Percentiles rank a stretch among this genome's conserved stretches.
phyloP scores from a whole-genome alignment of 2,329 filamentous ascomycete species.

The Zymoseptoria crescenta region DNA sequence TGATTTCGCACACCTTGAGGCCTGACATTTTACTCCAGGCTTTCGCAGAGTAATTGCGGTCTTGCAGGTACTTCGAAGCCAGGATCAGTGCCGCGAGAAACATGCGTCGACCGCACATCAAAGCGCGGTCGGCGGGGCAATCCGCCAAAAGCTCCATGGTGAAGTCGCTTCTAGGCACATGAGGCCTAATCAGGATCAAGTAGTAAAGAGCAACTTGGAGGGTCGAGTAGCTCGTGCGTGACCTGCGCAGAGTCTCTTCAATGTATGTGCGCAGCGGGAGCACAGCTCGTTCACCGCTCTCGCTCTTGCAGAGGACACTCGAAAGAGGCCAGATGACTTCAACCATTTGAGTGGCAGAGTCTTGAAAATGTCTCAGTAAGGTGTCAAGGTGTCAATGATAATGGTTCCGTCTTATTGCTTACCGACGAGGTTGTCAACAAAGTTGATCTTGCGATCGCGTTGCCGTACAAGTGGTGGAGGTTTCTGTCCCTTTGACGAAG shows the following conservation, averaged over 20 bases:
- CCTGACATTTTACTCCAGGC: slow-evolving; percentile 99
- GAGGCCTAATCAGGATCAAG: slow-evolving; percentile 83
- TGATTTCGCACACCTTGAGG: slow-evolving; percentile 87
- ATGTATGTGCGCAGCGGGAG: slow-evolving; percentile 92
- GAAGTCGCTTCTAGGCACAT: slow-evolving; percentile 75
- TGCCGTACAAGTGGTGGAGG: slow-evolving; percentile 76
- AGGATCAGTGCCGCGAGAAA: slow-evolving; percentile 91
- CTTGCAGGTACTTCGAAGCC: slow-evolving; percentile 95
- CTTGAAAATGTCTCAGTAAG: slow-evolving; percentile 44
- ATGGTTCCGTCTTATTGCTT: slow-evolving; percentile 44
- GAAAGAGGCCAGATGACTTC: slow-evolving; percentile 95
- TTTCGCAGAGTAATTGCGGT: slow-evolving; percentile 92
- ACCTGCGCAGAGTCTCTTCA: slow-evolving; percentile 90
- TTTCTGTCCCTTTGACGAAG: slow-evolving; percentile 49
- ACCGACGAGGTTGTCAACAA: slow-evolving; percentile 97
- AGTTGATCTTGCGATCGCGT: slow-evolving; percentile 84
- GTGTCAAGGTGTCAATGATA: slow-evolving; percentile 26
- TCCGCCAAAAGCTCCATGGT: slow-evolving; percentile 77
- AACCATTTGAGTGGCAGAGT: slow-evolving; percentile 94
- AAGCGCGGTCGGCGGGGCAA: slow-evolving; percentile 62
- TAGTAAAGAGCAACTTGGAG: slow-evolving; percentile 96
- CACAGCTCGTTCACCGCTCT: slow-evolving; percentile 64
- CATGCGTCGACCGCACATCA: slow-evolving; percentile 96
- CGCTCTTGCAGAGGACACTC: slow-evolving; percentile 66
- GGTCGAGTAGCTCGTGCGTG: slow-evolving; percentile 93